Evolutionary conservation across 169 alveolate species (phyloP), one percentile per base, ranked within the genome.

Genomic region (Cystoisospora suis): DNA sequence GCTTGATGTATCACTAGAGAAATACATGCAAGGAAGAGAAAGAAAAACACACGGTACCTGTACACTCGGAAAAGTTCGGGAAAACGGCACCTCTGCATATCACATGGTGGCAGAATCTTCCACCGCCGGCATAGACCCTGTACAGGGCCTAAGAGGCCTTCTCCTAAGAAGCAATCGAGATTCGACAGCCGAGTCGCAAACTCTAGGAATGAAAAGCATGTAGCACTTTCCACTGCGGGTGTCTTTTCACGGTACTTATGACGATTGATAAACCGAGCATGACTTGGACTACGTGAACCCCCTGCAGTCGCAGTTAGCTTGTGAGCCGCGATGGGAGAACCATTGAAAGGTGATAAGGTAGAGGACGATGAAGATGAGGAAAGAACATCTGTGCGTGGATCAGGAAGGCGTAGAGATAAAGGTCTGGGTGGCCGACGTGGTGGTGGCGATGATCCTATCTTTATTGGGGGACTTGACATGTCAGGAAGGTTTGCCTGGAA

Each of bases 221-320:
- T 65, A 2, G 77, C 77, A 44, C 77, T 65, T 44, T 65, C 77
- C 36, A 65, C 77, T 0, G 77, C 77, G 6, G 77, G 77, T 44
- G 77, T n/a, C 77, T n/a, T 65, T 27, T 65, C 77, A 7, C 77
- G 36, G 77, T 65, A 65, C 77, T 65, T 65, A 44, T 65, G 77
- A 7, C 77, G 38, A n/a, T 65, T 65, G 45, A 65, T 36, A n/a
- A n/a, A n/a, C 42, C 77, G 77, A 15, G 77, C 2, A 23, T 44
- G 77, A n/a, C 77, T 65, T 23, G 77, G 77, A n/a, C 77, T 65
- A 15, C 77, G 42, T 12, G n/a, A n/a, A n/a, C n/a, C n/a, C n/a
- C n/a, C n/a, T n/a, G n/a, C n/a, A n/a, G n/a, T n/a, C n/a, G n/a
- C n/a, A n/a, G n/a, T n/a, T n/a, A n/a, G n/a, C n/a, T n/a, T n/a